Conservation (phyloP, 2,329 filamentous ascomycete species). For the Zopfia rhizophila region DNA sequence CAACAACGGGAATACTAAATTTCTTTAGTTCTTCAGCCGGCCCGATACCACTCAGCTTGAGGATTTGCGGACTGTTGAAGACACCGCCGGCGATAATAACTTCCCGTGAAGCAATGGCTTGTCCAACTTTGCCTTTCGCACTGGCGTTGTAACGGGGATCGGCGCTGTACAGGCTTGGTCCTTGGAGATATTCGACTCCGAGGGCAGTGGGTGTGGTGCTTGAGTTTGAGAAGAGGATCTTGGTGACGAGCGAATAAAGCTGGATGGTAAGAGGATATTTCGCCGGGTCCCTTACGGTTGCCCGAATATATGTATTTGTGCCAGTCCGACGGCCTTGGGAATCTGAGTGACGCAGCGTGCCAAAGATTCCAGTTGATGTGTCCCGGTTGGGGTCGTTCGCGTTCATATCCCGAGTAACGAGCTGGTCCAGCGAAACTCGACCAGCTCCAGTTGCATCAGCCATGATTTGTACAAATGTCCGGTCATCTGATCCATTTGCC, state of each 20-base stretch:
- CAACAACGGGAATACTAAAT: slow-evolving; percentile 62
- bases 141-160: slow-evolving; percentile 22
- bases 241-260: slow-evolving; percentile 71
- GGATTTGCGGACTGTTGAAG: slow-evolving; percentile 70
- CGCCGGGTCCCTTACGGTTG: slow-evolving; percentile 21
- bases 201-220: slow-evolving; percentile 60
- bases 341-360: slow-evolving; percentile 4
- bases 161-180: slow-evolving; percentile 42
- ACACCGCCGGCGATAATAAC: slow-evolving; percentile 55
- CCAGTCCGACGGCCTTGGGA: too few species aligned
- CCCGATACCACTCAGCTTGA: slow-evolving; percentile 71
- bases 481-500: slow-evolving; percentile 9
- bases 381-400: slow-evolving; percentile 4
- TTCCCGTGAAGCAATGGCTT: slow-evolving; percentile 16
- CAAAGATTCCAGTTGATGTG: slow-evolving; percentile 3
- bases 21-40: slow-evolving; percentile 61
- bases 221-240: slow-evolving; percentile 70
- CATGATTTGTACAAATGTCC: background rate
- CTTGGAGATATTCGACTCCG: slow-evolving; percentile 48
- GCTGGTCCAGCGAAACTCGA: background rate
- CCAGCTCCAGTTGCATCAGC: background rate
- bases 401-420: slow-evolving; percentile 3
- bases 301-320: slow-evolving; percentile 7
- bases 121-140: slow-evolving; percentile 30
- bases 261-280: slow-evolving; percentile 64